Evolutionary conservation across 257 asterid species (phyloP), one percentile per base, ranked within the genome.

Genomic region (Nicotiana knightiana): DNA sequence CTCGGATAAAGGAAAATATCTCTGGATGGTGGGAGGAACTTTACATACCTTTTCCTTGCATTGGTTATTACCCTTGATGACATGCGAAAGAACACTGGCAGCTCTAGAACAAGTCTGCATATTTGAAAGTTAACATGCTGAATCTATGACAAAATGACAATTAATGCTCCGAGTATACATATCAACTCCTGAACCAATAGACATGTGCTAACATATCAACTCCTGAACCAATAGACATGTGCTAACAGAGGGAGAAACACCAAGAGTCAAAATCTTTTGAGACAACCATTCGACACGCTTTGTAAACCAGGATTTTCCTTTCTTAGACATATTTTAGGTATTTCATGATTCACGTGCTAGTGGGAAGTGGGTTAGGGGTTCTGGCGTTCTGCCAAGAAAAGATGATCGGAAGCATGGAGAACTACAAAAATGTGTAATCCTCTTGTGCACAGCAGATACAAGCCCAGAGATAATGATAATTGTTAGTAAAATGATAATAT

Each of bases 31-130:
- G 4, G 9, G 7, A 82, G 66, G 39, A 48, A 39, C 83, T 81
- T 30, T 37, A 26, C 82, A 79, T 89, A 96, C 99, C 97, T 81
- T 92, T 87, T 94, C 98, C 92, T 94, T 94, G 95, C 99, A 91
- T 64, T 86, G 93, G 71, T 68, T 80, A 81, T 94, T 96, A 82
- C 93, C 97, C 88, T 90, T 91, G 88, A 94, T 87, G 77, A 96
- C 86, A 89, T 93, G 97, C 57, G 97, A 92, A 82, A 96, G 93
- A 86, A 96, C 90, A 57, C 97, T 92, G 65, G 98, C 97, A 84
- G 99, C 99, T 90, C 99, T 91, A 88, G 97, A 92, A 89, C 97
- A 94, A 61, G 94, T 91, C 99, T 96, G 95, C 90, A 84, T 76
- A 76, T 87, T 43, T 58, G 85, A 68, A 46, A 24, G 51, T 65